phyloP scores from a whole-genome alignment of 257 asterid species.

The Avicennia marina region DNA sequence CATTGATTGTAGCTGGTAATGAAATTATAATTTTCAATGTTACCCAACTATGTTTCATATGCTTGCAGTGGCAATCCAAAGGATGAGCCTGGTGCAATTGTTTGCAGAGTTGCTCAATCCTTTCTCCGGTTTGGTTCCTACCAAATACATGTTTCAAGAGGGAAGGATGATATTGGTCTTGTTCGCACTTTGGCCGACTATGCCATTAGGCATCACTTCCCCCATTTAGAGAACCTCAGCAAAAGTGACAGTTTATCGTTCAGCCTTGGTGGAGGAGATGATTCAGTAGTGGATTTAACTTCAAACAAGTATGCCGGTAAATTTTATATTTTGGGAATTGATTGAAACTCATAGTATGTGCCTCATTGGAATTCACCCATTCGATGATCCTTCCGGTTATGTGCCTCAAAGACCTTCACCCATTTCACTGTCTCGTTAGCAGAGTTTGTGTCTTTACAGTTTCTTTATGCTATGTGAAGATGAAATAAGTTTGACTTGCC shows the following conservation, averaged over 20 bases:
- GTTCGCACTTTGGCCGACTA: slow-evolving; percentile 84
- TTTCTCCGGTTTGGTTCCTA: slow-evolving; percentile 94
- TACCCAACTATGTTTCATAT: slow-evolving; percentile 17
- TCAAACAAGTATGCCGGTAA: slow-evolving; percentile 96
- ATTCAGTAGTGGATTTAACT: slow-evolving; percentile 79
- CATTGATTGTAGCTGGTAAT: slow-evolving; percentile 8
- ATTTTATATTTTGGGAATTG: slow-evolving; percentile 12
- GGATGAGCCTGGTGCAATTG: slow-evolving; percentile 99
- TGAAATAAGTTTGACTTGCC: background rate
- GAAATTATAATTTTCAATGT: slow-evolving; percentile 2
- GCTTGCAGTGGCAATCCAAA: slow-evolving; percentile 87
- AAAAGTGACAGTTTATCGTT: slow-evolving; percentile 80
- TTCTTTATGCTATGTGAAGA: background rate
- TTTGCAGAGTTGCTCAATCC: slow-evolving; percentile 89
- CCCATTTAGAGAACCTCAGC: slow-evolving; percentile 76
- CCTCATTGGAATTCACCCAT: background rate
- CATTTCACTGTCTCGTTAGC: background rate
- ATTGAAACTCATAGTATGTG: background rate
- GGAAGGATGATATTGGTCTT: slow-evolving; percentile 65
- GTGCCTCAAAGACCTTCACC: background rate
- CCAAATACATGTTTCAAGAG: slow-evolving; percentile 90
- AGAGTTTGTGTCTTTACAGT: background rate
- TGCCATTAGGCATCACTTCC: slow-evolving; percentile 78
- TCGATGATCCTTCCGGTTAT: background rate
- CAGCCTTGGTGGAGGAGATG: slow-evolving; percentile 78